phyloP scores from a whole-genome alignment of 345 rosid genomes.

The Geranium brycei region DNA sequence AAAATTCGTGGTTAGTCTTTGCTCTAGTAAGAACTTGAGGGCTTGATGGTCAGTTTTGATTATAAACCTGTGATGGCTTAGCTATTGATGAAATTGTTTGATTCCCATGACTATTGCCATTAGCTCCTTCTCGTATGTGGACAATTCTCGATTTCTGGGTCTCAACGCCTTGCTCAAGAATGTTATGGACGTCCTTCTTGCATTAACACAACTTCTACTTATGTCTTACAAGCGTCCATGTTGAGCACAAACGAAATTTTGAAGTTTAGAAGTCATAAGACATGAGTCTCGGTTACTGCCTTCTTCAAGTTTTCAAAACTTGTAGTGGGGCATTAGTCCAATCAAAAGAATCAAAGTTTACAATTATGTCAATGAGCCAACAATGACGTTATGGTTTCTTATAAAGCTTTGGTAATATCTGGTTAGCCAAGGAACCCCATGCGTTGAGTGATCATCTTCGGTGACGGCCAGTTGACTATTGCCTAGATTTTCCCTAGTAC shows the following conservation, averaged over 20 bases:
- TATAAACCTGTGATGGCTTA: not conserved
- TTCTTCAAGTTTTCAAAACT: not conserved
- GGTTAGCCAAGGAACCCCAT: not conserved
- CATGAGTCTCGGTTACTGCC: not conserved
- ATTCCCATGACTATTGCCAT: not conserved
- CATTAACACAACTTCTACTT: not conserved
- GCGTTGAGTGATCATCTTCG: not conserved
- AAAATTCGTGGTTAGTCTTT: not conserved
- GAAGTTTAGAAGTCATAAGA: not conserved
- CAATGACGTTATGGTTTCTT: not conserved
- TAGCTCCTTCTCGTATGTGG: not conserved
- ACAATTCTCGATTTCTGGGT: not conserved
- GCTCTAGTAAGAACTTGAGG: slow-evolving; percentile 2
- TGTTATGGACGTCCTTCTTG: not conserved
- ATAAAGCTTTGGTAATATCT: not conserved
- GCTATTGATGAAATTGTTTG: too few relatives aligned
- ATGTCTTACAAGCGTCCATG: not conserved
- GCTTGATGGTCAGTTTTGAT: slow-evolving; percentile 3
- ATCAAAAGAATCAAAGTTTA: too few relatives aligned
- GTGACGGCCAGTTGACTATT: not conserved
- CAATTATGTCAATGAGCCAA: not conserved
- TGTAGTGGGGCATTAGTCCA: not conserved
- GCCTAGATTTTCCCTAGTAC: not conserved
- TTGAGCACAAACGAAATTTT: not conserved
- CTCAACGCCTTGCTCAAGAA: not conserved